Base-by-base conservation (phyloP, 2,329 filamentous ascomycete species). In the Diaporthe citrichinensis region DNA sequence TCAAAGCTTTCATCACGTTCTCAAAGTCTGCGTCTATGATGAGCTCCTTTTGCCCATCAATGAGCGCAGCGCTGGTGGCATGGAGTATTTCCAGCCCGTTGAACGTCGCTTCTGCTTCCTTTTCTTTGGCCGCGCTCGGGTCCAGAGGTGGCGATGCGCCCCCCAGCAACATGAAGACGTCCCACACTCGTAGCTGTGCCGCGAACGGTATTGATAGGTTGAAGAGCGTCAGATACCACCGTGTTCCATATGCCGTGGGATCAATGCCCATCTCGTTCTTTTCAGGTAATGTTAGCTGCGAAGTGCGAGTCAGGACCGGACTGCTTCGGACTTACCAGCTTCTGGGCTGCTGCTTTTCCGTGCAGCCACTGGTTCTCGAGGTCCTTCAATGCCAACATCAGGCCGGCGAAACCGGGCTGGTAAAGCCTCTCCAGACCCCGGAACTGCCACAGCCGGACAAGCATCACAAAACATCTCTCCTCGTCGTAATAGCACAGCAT, bases 221-320 rank as follows among this genome's bases (percentile, higher is more conserved):
- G 89, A 99, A 99, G 12, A 99, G 88, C 2, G 97, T 99, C 71
- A 99, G 89, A 82, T 99, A 99, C 97, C 97, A 99, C 71, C 96
- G 90, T 5, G 96, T 98, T 44, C 96, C 97, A 82, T 98, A 99
- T n/a, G 96, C 93, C 2, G 95, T 98, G 25, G 95, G 92, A 57
- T 95, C 92, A 79, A 99, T 97, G 77, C 90, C 89, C 41, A 98
- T 89, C 77, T 96, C 93, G 65, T 89, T 90, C 93, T 95, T 78
- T 14, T 17, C 57, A 17, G 41, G 20, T 73, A 75, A 17, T 31
- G 74, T 79, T 62, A 80, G 79, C 55, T 53, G 23, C 23, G 14
- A 31, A 3, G 10, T 10, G 14, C 36, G 49, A 9, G 28, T 17
- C n/a, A 57, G 46, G 9, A 23, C 8, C 36, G 41, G 49, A n/a